These are phyloP conservation scores for Buxus sempervirens DNA, from an alignment of 164 flowering plant species.

Conservation along the genomic window DNA sequence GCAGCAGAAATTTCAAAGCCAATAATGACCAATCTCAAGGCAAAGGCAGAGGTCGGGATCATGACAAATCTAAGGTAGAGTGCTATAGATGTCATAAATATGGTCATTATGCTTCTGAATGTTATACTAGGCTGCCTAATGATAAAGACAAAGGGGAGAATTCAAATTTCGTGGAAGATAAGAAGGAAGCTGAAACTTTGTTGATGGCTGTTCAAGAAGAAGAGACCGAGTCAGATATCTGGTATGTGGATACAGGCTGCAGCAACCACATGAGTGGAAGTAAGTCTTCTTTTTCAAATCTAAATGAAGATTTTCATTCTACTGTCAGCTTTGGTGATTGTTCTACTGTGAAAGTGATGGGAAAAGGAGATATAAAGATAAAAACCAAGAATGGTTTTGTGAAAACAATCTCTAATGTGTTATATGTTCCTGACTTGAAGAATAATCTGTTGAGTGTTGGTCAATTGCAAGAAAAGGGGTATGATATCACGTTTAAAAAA, in stretches of 20 bases:
- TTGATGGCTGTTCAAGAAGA: conserved; percentile 7
- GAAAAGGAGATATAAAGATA: conserved; percentile 12
- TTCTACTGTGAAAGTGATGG: conserved; percentile 3
- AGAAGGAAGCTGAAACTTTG: conserved; percentile 10
- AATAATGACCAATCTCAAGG: too few relatives aligned
- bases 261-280: conserved; percentile 19
- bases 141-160: conserved; percentile 5
- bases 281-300: conserved; percentile 17
- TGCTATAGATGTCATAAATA: conserved; percentile 22
- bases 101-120: conserved; percentile 18
- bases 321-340: conserved; percentile 7
- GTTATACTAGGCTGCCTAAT: conserved; percentile 9
- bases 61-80: conserved; percentile 29
- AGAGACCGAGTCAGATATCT: background rate
- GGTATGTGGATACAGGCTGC: conserved; percentile 15
- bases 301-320: conserved; percentile 10
- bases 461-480: background rate
- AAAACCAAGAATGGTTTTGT: conserved; percentile 15
- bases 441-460: background rate
- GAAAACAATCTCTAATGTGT: conserved; percentile 13
- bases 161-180: conserved; percentile 11
- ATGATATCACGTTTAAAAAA: background rate
- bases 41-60: conserved; percentile 3
- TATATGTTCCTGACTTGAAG: conserved; percentile 1
- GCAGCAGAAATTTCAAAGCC: too few relatives aligned